Evolutionary conservation across 176 grass and related monocot genomes (phyloP), one percentile per base, ranked within the genome.

Genomic region (Panicum miliaceum): DNA sequence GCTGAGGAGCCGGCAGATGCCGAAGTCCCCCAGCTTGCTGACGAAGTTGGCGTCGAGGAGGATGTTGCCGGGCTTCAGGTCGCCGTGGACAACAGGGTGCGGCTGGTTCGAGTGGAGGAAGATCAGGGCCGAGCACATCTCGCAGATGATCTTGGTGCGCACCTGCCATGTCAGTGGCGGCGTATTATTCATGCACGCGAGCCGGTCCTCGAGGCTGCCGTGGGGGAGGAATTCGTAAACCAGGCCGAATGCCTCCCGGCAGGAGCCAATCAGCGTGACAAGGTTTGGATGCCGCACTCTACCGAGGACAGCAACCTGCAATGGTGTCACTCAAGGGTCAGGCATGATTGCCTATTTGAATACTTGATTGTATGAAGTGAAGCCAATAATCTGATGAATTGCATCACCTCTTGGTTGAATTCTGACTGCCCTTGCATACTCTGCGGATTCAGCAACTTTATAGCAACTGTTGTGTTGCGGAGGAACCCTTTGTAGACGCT

Each of bases 31-130:
- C 3, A 93, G 76, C 75, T 93, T 93, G 76, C 91, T 87, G 27
- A 87, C 84, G 6, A 90, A 52, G 45, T 90, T 88, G 71, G 64
- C 68, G 12, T 93, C 88, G 29, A 90, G 88, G 18, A 93, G 87
- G 68, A 93, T 88, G 81, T 93, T 93, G 4, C 40, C 81, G 0
- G 88, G 88, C 47, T 88, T 93, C 63, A 93, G 81, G 56, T 93
- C 91, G 27, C 84, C 85, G 7, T 93, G 91, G 18, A 86, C 91
- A 11, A 90, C 64, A 20, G 83, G 27, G 12, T 93, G 81, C 9
- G 91, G 85, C 56, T 79, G 85, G 81, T 85, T 88, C 19, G 85
- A 87, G 22, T 90, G 91, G 72, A 88, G 85, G 77, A 90, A 93
- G 67, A 58, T 86, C 7, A 92, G 63, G 7, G 80, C 90, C 3